Evolutionary conservation across 2,329 filamentous ascomycete species (phyloP).

Genomic region (Coleophoma eucalyptorum): DNA sequence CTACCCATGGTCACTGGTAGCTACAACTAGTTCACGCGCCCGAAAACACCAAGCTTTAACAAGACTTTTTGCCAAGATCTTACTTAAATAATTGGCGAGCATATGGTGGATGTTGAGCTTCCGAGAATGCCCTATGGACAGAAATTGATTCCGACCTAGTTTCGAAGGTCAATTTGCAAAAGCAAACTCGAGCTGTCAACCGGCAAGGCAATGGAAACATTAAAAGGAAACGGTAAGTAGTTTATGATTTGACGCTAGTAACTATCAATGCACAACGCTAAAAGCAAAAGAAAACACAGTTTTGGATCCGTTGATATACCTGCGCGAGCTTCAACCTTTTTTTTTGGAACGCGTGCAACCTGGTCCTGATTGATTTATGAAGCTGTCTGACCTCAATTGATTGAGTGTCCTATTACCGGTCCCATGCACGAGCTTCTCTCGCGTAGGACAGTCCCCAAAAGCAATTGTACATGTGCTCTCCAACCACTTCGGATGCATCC

Average conservation of each 20-base stretch:
- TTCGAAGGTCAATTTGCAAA: background rate
- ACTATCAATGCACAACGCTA: conserved; percentile 24
- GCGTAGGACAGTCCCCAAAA: background rate
- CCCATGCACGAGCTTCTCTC: background rate
- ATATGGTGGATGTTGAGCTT: too few species aligned
- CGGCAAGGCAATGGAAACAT: too few species aligned
- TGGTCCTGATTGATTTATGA: background rate
- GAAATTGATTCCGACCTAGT: background rate
- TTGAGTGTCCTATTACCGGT: background rate
- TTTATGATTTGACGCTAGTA: conserved; percentile 20
- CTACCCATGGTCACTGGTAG: too few species aligned
- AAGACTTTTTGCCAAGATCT: too few species aligned
- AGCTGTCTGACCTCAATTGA: background rate
- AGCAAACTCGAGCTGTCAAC: background rate
- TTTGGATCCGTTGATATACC: conserved; percentile 16
- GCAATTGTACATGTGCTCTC: background rate
- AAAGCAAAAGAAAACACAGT: conserved; percentile 26
- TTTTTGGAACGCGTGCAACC: background rate
- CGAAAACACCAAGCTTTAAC: too few species aligned
- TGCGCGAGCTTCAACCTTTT: conserved; percentile 3
- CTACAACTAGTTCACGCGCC: too few species aligned
- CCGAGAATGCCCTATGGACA: too few species aligned
- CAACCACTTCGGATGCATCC: background rate
- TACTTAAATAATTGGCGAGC: too few species aligned
- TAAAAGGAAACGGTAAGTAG: background rate